Conservation (phyloP, 805 yeast species). For the Ogataea zsoltii region DNA sequence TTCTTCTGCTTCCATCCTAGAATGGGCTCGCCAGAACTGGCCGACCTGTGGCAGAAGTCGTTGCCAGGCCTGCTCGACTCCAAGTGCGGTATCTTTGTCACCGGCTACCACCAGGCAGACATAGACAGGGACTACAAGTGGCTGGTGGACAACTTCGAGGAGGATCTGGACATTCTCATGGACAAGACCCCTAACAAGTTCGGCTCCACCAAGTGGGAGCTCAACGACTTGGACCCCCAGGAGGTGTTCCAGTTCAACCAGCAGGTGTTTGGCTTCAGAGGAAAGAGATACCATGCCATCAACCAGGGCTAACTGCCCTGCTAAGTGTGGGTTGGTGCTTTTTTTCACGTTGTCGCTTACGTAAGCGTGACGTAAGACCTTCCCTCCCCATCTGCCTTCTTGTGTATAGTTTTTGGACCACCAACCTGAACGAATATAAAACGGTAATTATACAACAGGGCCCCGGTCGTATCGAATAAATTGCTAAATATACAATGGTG, state of each 20-base stretch:
- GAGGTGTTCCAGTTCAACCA: constrained; percentile 93
- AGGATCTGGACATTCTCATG: constrained; percentile 81
- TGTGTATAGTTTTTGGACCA: constrained; percentile 4
- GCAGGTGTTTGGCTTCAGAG: constrained; percentile 87
- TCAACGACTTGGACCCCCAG: constrained; percentile 88
- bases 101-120: constrained; percentile 85
- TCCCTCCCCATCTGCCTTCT: background rate
- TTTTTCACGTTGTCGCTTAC: too few relatives aligned
- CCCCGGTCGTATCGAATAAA: too few relatives aligned
- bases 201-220: constrained; percentile 90
- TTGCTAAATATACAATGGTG: too few relatives aligned
- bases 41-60: constrained; percentile 80
- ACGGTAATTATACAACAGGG: background rate
- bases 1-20: constrained; percentile 97
- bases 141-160: constrained; percentile 62
- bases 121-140: constrained; percentile 68
- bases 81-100: constrained; percentile 87
- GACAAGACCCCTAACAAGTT: constrained; percentile 71
- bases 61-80: constrained; percentile 87
- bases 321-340: too few relatives aligned
- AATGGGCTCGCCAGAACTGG: constrained; percentile 75
- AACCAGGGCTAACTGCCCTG: constrained; percentile 21
- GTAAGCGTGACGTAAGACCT: background rate
- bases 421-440: constrained; percentile 1
- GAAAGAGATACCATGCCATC: constrained; percentile 93